A percentile compares a stretch with the other conserved stretches of the same genome.
Conservation (phyloP, 306 rosid genomes). For the Psophocarpus tetragonolobus region DNA sequence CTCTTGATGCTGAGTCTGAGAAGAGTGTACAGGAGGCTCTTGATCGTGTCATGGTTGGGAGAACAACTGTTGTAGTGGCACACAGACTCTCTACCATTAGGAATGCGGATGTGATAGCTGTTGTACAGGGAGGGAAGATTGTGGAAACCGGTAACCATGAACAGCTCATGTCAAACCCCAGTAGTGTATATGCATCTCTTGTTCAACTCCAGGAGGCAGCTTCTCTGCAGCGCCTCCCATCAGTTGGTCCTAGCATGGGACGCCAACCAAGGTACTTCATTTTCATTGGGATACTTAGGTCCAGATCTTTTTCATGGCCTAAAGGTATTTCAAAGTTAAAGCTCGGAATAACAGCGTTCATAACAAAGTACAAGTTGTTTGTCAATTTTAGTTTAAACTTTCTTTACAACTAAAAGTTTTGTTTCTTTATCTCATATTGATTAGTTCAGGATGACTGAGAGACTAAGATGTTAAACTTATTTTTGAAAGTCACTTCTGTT, state of each 20-base stretch:
- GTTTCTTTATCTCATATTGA: not conserved
- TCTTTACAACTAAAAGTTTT: not conserved
- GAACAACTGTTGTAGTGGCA: slow-evolving; percentile 89
- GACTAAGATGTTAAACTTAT: not conserved
- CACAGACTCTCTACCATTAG: slow-evolving; percentile 94
- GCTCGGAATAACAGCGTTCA: not conserved
- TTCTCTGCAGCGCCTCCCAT: slow-evolving; percentile 64
- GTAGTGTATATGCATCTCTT: slow-evolving; percentile 78
- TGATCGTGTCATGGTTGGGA: slow-evolving; percentile 92
- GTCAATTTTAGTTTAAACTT: not conserved
- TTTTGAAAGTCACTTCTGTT: not conserved
- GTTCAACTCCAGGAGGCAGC: slow-evolving; percentile 74
- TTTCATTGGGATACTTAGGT: not conserved
- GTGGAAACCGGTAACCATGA: slow-evolving; percentile 94
- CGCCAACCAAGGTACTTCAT: slow-evolving; percentile 66
- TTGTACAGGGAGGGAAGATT: slow-evolving; percentile 83
- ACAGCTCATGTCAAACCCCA: slow-evolving; percentile 72
- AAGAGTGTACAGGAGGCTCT: slow-evolving; percentile 98
- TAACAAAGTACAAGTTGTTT: not conserved
- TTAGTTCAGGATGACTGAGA: not conserved
- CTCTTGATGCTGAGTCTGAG: slow-evolving; percentile 92
- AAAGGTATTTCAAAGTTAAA: not conserved
- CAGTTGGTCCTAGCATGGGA: slow-evolving; percentile 55
- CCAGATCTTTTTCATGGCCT: not conserved
- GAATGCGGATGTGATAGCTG: slow-evolving; percentile 82